These are phyloP conservation scores for Lasiodiplodia sp. DNA, from an alignment of 2,329 filamentous ascomycete species.

Conservation along the genomic window DNA sequence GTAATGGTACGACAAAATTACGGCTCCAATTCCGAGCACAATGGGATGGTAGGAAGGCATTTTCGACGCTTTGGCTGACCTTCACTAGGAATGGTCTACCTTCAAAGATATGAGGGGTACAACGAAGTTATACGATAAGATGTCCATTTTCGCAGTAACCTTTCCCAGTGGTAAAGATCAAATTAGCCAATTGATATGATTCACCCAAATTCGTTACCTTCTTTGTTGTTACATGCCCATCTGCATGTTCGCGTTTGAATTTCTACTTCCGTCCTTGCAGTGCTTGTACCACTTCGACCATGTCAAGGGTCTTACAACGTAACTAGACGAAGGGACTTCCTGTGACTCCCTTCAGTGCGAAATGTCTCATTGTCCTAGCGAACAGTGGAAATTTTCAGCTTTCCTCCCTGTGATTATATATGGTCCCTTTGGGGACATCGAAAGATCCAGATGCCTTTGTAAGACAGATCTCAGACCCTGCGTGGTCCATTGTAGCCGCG, in stretches of 20 bases:
- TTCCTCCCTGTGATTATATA: no score
- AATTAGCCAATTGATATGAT: not conserved
- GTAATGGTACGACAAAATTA: slow-evolving; percentile 13
- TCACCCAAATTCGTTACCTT: not conserved
- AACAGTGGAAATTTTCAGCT: no score
- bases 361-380: no score
- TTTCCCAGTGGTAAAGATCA: not conserved
- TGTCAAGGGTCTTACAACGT: not conserved
- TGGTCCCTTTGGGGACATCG: no score
- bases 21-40: not conserved
- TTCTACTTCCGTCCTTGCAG: not conserved
- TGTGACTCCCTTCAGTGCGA: no score
- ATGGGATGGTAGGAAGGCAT: no score
- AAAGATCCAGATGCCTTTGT: no score
- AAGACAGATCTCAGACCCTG: no score
- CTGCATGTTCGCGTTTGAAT: not conserved
- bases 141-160: not conserved
- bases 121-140: not conserved
- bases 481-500: no score
- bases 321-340: not conserved
- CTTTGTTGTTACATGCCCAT: not conserved
- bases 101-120: slow-evolving; percentile 1
- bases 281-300: not conserved
- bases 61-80: not conserved
- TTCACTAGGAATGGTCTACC: not conserved